Conservation (phyloP, 1,139 yeast genomes). For the Candida pseudoviswanathii region DNA sequence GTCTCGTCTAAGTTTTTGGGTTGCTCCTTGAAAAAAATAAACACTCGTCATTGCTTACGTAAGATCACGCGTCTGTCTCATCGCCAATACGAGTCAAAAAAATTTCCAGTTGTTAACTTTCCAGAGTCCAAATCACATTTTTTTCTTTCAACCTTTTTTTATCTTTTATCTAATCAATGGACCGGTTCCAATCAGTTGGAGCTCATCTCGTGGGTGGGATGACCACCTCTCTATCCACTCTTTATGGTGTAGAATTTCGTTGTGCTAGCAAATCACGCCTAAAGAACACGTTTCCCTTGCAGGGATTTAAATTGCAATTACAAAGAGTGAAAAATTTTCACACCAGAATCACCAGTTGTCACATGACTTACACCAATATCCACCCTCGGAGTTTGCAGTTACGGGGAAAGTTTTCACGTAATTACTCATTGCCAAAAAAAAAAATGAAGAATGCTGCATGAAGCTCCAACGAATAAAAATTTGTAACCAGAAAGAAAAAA, state of each 20-base stretch:
- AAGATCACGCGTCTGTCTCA: background rate
- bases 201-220: background rate
- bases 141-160: background rate
- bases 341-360: background rate
- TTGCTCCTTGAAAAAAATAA: background rate
- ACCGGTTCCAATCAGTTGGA: background rate
- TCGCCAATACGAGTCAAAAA: background rate
- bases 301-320: background rate
- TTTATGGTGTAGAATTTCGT: background rate
- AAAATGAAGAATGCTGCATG: background rate
- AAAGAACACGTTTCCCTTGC: conserved; percentile 1
- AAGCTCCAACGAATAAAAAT: background rate
- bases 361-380: background rate
- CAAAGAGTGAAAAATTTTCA: background rate
- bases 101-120: background rate
- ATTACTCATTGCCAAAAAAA: conserved; percentile 1
- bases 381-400: background rate
- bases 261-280: background rate
- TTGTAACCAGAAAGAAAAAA: background rate
- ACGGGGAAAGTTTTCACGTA: background rate
- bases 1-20: background rate
- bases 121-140: conserved; percentile 1
- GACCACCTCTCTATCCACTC: no score
- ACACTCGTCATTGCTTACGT: background rate
- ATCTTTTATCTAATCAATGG: conserved; percentile 1